Conservation (phyloP, 2,329 filamentous ascomycete species). For the Pseudogymnoascus sp. region DNA sequence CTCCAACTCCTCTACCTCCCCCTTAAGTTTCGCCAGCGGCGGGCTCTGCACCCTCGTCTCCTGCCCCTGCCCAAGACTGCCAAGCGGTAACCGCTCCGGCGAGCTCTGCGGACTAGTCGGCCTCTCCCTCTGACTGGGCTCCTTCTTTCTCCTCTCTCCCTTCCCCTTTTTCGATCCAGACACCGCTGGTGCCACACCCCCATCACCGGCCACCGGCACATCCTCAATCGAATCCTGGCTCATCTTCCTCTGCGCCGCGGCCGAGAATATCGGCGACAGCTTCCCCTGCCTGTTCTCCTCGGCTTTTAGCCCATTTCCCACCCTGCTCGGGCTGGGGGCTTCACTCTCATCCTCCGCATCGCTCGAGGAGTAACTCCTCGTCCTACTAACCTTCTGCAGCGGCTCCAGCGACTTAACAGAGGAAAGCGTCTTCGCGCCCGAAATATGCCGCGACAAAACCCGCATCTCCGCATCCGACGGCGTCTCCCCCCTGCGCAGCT, state of each 20-base stretch:
- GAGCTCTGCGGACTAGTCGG: neutral
- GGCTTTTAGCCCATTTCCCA: neutral
- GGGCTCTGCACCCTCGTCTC: neutral
- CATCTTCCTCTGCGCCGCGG: neutral
- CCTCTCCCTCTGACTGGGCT: neutral
- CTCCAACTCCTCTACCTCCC: neutral
- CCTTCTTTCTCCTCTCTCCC: neutral
- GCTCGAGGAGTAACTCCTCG: neutral
- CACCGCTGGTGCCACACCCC: neutral
- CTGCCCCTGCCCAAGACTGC: neutral
- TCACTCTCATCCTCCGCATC: neutral
- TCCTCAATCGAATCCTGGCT: slow-evolving; percentile 4
- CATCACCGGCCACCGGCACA: neutral
- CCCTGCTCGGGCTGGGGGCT: neutral
- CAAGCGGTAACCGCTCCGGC: neutral
- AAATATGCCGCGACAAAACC: neutral
- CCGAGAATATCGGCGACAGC: slow-evolving; percentile 1
- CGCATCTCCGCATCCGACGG: slow-evolving; percentile 18
- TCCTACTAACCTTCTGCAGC: neutral
- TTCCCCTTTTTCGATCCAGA: neutral
- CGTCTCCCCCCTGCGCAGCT: slow-evolving; percentile 23
- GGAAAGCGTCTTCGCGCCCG: neutral
- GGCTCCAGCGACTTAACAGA: neutral
- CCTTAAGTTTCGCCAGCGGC: neutral
- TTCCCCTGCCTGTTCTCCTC: slow-evolving; percentile 1